Evolutionary conservation across 352 stramenopile genomes (phyloP).

Genomic region (Globisporangium recalcitrans): DNA sequence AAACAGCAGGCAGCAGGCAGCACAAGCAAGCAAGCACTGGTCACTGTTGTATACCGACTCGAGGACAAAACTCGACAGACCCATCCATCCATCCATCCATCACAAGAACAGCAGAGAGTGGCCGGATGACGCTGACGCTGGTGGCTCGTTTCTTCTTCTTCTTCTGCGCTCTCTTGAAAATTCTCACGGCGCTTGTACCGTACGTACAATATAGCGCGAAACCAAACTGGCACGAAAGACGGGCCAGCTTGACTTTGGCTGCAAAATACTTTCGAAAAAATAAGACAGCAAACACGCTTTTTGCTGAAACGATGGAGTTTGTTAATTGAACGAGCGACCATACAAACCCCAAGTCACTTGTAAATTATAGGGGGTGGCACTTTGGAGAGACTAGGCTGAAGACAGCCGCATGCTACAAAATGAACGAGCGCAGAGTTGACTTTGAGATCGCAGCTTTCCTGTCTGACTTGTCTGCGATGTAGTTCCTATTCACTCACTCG

Average conservation of each 20-base stretch:
- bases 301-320: neutral
- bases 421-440: neutral
- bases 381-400: neutral
- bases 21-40: neutral
- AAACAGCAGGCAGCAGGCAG: neutral
- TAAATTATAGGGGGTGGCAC: slow-evolving; percentile 5
- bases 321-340: neutral
- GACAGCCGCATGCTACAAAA: neutral
- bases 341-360: slow-evolving; percentile 2
- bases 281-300: neutral
- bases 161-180: slow-evolving; percentile 8
- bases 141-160: slow-evolving; percentile 4
- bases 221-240: slow-evolving; percentile 4
- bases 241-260: neutral
- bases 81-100: slow-evolving; percentile 1
- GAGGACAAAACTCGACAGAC: too few relatives aligned
- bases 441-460: neutral
- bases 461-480: neutral
- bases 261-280: neutral
- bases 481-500: neutral
- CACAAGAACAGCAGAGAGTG: neutral
- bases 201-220: neutral
- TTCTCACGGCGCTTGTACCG: neutral
- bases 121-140: neutral
- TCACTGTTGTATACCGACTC: neutral